Evolutionary conservation across 371 early-diverging fungal species (phyloP), one percentile per base, ranked within the genome.

Genomic region (Fennellomyces sp.): DNA sequence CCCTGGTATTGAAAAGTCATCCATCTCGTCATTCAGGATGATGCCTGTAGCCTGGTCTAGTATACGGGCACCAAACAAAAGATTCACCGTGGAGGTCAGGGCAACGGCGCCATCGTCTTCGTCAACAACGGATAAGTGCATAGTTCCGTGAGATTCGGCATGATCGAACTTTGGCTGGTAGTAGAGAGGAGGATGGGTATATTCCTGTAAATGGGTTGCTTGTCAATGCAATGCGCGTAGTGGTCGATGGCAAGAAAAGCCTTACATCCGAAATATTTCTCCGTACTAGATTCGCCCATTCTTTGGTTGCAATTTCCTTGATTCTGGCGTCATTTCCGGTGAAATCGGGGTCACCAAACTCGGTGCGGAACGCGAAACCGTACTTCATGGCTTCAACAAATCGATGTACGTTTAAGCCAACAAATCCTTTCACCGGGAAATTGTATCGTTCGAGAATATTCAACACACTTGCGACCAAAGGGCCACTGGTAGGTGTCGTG

Each of bases 21-120:
- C 99, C 92, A 99, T 97, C 67, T 98, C 88, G 70, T 99, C 88
- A 77, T 99, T 99, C 33, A 99, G 80, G 33, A 99, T 90, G 27
- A 99, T 84, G n/a, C 99, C 99, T 0, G 99, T 96, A 15, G 61
- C 75, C 2, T 87, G 87, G 71, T 99, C 97, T 89, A 99, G 86
- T 17, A 99, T 65, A 36, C 89, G 90, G 3, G 97, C 90, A 1
- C 99, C 99, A 82, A 98, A 99, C 19, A 90, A 67, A 15, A 97
- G 74, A 77, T 99, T 98, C 21, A 98, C 85, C 0, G 99, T 97
- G n/a, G 93, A 91, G 2, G 98, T 99, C 52, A 98, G 47, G 0
- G 94, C 75, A 6, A 97, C 99, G 0, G 95, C 91, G 66, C 89
- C 87, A 51, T 92, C 94, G 30, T 95, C 80, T 54, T 82, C 72